Base-by-base conservation (phyloP, 2,329 filamentous ascomycete genomes). In the Xylariaceae sp. region DNA sequence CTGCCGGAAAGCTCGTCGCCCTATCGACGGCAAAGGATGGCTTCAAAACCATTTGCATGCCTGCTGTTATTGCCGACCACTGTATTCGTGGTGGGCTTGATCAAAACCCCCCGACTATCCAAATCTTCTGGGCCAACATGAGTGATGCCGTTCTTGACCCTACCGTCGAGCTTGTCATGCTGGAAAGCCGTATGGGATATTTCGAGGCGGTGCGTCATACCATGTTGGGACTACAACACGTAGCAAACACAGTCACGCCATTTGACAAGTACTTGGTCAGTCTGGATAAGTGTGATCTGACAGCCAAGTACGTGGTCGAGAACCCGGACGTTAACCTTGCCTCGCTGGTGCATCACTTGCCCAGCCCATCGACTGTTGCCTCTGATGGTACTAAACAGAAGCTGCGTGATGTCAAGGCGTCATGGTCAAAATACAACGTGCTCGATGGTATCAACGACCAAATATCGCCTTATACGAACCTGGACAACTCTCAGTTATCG, bases 131-230 rank as follows among this genome's bases (percentile, higher is more conserved):
- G 76, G 82, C 83, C 0, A 73, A 80, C 6, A 67, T 78, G 0
- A 75, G 83, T 2, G 82, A 92, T 23, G 76, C 86, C 0, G 61
- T 81, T 2, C 77, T 95, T 53, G 88, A 96, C 67, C 85, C 90
- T 0, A 80, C 82, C 13, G 73, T 82, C 39, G 85, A 88, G 66
- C 87, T 86, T 72, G 73, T 92, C 9, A 96, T 96, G 89, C 75
- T 96, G 0, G 90, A 96, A 69, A 81, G 88, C 1, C 82, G 86
- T 2, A 73, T 74, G 0, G 87, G 88, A 0, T 96, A 92, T 70
- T 96, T 85, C 63, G 92, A 97, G 71, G 84, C 89, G 0, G 80
- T 84, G 44, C 81, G 89, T 0, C 85, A 96, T 70, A 87, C 86
- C 0, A 78, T 97, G 70, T 76, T 83, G 11, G 87, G 88, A 0